Conservation (phyloP, 2,329 filamentous ascomycete species). For the Lasiodiplodia theobromae region DNA sequence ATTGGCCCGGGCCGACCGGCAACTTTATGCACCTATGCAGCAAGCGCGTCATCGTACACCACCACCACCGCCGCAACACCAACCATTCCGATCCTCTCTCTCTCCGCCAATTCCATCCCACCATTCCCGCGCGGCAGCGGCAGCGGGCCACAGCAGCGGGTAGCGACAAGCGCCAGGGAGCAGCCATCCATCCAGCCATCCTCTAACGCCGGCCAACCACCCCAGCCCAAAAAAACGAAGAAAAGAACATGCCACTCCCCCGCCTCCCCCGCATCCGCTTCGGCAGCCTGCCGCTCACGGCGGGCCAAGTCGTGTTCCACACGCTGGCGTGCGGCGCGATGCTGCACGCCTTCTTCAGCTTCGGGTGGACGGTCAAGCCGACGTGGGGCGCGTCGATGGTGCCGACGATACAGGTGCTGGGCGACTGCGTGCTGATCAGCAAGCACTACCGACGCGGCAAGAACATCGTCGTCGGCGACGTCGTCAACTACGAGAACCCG, state of each 20-base stretch:
- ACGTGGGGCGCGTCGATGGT: slow-evolving; percentile 85
- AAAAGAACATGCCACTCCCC: slow-evolving; percentile 35
- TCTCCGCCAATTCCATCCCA: not conserved
- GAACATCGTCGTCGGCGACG: slow-evolving; percentile 76
- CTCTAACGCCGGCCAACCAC: no score
- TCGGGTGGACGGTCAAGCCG: slow-evolving; percentile 67
- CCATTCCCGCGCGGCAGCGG: not conserved
- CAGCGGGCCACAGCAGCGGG: no score
- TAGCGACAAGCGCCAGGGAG: no score
- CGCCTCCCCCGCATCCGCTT: slow-evolving; percentile 26
- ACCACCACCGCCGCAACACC: not conserved
- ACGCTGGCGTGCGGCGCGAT: slow-evolving; percentile 31
- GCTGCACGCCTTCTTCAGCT: slow-evolving; percentile 49
- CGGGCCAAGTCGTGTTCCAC: slow-evolving; percentile 28
- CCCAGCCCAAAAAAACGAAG: no score
- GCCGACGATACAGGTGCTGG: slow-evolving; percentile 74
- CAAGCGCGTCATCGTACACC: not conserved
- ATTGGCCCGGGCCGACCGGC: not conserved
- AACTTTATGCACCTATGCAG: not conserved
- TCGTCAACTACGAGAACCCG: slow-evolving; percentile 81
- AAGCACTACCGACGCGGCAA: slow-evolving; percentile 74
- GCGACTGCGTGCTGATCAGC: slow-evolving; percentile 74
- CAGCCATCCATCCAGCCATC: no score
- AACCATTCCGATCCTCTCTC: not conserved
- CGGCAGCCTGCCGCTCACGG: not conserved